These are phyloP conservation scores for Sclerotiophoma versabilis DNA, from an alignment of 2,329 filamentous ascomycete species.

Conservation along the genomic window DNA sequence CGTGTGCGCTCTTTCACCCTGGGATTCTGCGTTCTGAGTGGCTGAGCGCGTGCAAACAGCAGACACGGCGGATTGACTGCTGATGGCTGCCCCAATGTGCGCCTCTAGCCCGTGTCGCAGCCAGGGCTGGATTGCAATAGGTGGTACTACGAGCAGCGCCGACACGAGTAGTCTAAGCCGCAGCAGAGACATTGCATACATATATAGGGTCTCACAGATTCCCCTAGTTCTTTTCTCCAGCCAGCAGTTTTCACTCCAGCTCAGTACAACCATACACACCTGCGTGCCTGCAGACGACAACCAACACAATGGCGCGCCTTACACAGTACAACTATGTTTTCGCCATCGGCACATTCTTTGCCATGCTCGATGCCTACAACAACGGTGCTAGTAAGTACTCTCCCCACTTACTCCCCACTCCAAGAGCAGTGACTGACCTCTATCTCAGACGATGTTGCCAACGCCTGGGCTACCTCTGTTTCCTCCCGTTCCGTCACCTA, in stretches of 20 bases:
- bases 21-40: slow-evolving; percentile 17
- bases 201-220: slow-evolving; percentile 28
- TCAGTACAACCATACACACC: slow-evolving; percentile 19
- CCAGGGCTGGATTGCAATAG: slow-evolving; percentile 19
- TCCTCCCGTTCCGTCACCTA: slow-evolving; percentile 80
- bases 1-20: slow-evolving; percentile 26
- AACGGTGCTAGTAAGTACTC: slow-evolving; percentile 74
- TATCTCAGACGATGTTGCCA: slow-evolving; percentile 78
- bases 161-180: slow-evolving; percentile 18
- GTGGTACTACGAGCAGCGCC: slow-evolving; percentile 19
- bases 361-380: slow-evolving; percentile 78
- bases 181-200: slow-evolving; percentile 25
- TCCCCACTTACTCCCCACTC: not conserved
- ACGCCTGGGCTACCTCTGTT: slow-evolving; percentile 81
- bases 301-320: slow-evolving; percentile 31
- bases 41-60: slow-evolving; percentile 15
- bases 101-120: slow-evolving; percentile 16
- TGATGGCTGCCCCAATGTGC: slow-evolving; percentile 17
- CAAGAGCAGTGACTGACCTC: slow-evolving; percentile 14
- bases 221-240: slow-evolving; percentile 22
- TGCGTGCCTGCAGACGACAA: slow-evolving; percentile 21
- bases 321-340: slow-evolving; percentile 71
- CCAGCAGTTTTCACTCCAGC: slow-evolving; percentile 24
- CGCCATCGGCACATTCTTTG: slow-evolving; percentile 77
- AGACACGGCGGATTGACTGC: slow-evolving; percentile 17